Evolutionary conservation across 768 basidiomycete genomes (phyloP), one percentile per base, ranked within the genome.

Genomic region (Atractiella rhizophila): DNA sequence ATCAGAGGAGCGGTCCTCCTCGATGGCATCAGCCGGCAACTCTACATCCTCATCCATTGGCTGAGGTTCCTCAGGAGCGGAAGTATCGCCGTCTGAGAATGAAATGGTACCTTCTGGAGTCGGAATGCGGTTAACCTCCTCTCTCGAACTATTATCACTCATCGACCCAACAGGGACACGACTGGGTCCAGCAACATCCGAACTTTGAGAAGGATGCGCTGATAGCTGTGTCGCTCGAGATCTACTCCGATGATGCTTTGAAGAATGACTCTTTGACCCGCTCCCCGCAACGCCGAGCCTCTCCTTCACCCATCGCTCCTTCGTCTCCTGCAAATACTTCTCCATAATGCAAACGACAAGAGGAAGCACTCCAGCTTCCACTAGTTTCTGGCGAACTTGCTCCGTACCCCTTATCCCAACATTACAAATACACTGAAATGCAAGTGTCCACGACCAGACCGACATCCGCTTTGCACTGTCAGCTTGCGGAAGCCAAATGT

Each of bases 371-470:
- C 88, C 85, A 0, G 85, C 83, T 59, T 91, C 81, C 4, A 94
- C 88, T 15, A 94, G 85, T 9, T 85, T 68, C 48, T 75, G 75
- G 32, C 88, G 64, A 52, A 94, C 86, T 16, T 72, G 71, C 59
- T 96, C 85, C 43, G 71, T 76, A n/a, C 88, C 88, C 24, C 88
- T 65, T 0, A 96, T 86, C 28, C 88, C 88, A 52, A 94, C 82
- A 58, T 98, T 96, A 47, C 86, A 85, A 33, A 96, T 73, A 53
- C 82, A 91, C 55, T 94, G 85, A 55, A 98, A 86, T 1, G 88
- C 88, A 43, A 94, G 70, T 0, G 76, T 75, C 56, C 91, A 88
- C 8, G 80, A 15, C 32, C 38, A 9, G 39, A 40, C 9, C 20
- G 33, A 23, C 16, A 35, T 15, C 20, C 18, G 24, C 30, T 37